Percentiles rank a stretch among this genome's conserved stretches.
These are phyloP conservation scores for Mycena leptocephala DNA, from an alignment of 768 basidiomycete genomes.

Conservation along the genomic window DNA sequence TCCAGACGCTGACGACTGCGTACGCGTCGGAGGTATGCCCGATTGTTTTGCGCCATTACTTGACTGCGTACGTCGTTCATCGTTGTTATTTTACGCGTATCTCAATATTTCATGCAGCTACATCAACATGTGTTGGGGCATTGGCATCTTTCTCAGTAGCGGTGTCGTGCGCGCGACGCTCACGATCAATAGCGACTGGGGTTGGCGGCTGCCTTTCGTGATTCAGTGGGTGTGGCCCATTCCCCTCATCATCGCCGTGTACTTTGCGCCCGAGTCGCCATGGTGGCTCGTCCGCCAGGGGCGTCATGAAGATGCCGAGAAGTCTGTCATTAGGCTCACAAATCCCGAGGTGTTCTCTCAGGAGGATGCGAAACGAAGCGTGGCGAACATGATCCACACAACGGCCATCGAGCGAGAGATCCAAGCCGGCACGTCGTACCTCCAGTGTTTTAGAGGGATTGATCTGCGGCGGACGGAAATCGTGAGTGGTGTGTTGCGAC, in stretches of 20 bases:
- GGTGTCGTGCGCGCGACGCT: conserved; percentile 40
- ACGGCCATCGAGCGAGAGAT: conserved; percentile 40
- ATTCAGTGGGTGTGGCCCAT: conserved; percentile 43
- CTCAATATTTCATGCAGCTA: conserved; percentile 7
- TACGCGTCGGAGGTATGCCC: conserved; percentile 44
- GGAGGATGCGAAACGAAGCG: conserved; percentile 34
- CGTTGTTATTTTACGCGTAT: neutral
- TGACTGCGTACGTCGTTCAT: conserved; percentile 30
- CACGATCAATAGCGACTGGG: conserved; percentile 39
- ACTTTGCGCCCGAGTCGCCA: conserved; percentile 37
- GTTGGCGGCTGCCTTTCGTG: conserved; percentile 43
- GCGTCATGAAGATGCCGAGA: conserved; percentile 38
- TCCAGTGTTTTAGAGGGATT: conserved; percentile 39
- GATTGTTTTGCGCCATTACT: conserved; percentile 39
- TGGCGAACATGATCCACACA: conserved; percentile 43
- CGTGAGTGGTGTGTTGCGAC: conserved; percentile 4
- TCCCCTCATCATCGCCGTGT: conserved; percentile 35
- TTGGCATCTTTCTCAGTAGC: conserved; percentile 35
- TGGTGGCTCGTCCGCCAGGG: conserved; percentile 43
- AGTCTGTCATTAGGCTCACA: conserved; percentile 34
- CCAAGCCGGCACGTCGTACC: conserved; percentile 38
- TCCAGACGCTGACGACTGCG: conserved; percentile 43
- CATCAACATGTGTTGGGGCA: conserved; percentile 44
- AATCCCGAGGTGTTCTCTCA: conserved; percentile 30
- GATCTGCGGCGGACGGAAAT: conserved; percentile 42